Conservation (phyloP, 768 basidiomycete genomes). For the Lentinus brumalis region DNA sequence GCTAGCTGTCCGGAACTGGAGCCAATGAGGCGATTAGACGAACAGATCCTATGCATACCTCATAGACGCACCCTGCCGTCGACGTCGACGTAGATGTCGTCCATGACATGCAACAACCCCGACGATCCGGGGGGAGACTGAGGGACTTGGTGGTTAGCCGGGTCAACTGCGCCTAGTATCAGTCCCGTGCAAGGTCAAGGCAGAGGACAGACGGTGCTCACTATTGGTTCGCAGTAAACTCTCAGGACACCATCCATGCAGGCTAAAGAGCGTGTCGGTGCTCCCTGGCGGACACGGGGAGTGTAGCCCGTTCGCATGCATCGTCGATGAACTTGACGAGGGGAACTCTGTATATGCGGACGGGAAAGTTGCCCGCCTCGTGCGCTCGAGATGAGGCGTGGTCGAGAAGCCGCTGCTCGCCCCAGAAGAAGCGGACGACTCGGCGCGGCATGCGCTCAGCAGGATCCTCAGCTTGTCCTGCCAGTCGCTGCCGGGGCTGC, state of each 20-base stretch:
- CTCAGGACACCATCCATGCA: not conserved
- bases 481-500: conserved; percentile 24
- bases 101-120: not conserved
- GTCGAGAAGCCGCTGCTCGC: not conserved
- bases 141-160: not conserved
- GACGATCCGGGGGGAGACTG: not conserved
- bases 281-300: not conserved
- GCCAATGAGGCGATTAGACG: not conserved
- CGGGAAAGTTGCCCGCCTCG: conserved; percentile 18
- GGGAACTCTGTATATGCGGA: not conserved
- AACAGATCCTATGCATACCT: not conserved
- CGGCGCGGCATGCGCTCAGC: not conserved
- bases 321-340: not conserved
- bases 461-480: conserved; percentile 19
- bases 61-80: conserved; percentile 6
- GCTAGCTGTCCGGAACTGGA: conserved; percentile 1
- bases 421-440: not conserved
- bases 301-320: not conserved
- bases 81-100: conserved; percentile 8
- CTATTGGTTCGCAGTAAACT: conserved; percentile 1
- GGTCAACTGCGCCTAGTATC: not conserved
- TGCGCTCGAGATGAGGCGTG: conserved; percentile 1
- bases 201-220: not conserved
- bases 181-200: not conserved
- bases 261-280: not conserved